These are phyloP conservation scores for Trametes coccinea DNA, from an alignment of 768 basidiomycete species.

Conservation along the genomic window DNA sequence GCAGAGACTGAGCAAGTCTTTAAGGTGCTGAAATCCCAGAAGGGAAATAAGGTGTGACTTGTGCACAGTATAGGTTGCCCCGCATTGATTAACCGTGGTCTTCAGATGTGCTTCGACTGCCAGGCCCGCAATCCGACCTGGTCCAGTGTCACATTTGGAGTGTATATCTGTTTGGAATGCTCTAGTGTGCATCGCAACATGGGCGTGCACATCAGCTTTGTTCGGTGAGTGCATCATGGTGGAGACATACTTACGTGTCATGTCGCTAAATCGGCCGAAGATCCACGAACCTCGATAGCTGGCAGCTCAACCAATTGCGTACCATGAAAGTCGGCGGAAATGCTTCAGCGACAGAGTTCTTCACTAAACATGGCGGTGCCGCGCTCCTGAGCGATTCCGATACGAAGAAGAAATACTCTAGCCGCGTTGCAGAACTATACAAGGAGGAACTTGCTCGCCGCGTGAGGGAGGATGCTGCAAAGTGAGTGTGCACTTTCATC, in stretches of 20 bases:
- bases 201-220: slow-evolving; percentile 98
- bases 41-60: slow-evolving; percentile 76
- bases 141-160: slow-evolving; percentile 94
- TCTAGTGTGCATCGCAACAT: slow-evolving; percentile 93
- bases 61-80: neutral
- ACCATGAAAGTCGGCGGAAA: slow-evolving; percentile 98
- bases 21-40: slow-evolving; percentile 76
- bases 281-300: slow-evolving; percentile 94
- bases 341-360: slow-evolving; percentile 81
- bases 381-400: slow-evolving; percentile 71
- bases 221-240: slow-evolving; percentile 58
- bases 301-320: slow-evolving; percentile 88
- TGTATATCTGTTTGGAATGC: slow-evolving; percentile 98
- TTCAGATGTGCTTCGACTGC: slow-evolving; percentile 90
- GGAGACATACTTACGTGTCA: slow-evolving; percentile 5
- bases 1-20: slow-evolving; percentile 88
- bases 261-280: slow-evolving; percentile 40
- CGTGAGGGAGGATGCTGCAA: slow-evolving; percentile 71
- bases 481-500: slow-evolving; percentile 43
- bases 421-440: slow-evolving; percentile 82
- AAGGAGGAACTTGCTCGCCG: slow-evolving; percentile 86
- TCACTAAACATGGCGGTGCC: slow-evolving; percentile 81
- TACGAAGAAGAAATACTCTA: slow-evolving; percentile 87
- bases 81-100: slow-evolving; percentile 11
- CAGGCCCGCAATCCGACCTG: slow-evolving; percentile 95